Evolutionary conservation across 768 basidiomycete genomes (phyloP), one percentile per base, ranked within the genome.

Genomic region (Xerocomus brunneocitrinus): DNA sequence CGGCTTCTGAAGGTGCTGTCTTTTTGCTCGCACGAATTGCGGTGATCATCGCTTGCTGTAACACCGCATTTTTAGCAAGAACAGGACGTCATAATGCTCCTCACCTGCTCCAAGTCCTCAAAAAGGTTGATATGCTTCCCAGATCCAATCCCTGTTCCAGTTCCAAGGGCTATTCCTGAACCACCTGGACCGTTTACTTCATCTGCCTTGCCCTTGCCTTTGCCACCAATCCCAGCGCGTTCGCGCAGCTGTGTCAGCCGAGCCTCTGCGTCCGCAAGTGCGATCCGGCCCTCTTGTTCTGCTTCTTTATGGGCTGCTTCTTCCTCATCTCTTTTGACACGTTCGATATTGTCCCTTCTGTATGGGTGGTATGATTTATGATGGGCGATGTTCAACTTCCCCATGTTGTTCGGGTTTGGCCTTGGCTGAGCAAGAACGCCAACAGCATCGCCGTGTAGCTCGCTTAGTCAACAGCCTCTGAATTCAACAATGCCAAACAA

Each of bases 341-440:
- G 80, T 54, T 90, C 89, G 54, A 92, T 89, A 62, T 93, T 93
- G 66, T 93, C 91, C 40, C 84, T 71, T 36, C 90, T 73, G 64
- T 92, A 92, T 0, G 90, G 90, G 59, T 93, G 90, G 67, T 92
- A 92, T 1, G 89, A 91, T 66, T 93, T 93, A 75, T 91, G 90
- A 67, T 92, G 90, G 12, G 90, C 90, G 67, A 92, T 91, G 66
- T 91, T 91, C 24, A 92, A 78, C 63, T 89, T 89, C 27, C 88
- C 89, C 89, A 91, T 91, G 32, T 14, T 41, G 48, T 19, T 35
- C 6, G 27, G 1, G 7, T 12, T 16, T 10, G 24, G 1, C 19
- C 43, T 32, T 60, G 24, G 34, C 10, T 3, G 5, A 32, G 7
- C 19, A 19, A 8, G 22, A 3, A 7, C 4, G 43, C 8, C 31